Evolutionary conservation across 441 rosid genomes (phyloP), one percentile per base, ranked within the genome.

Genomic region (Codiaeum variegatum): DNA sequence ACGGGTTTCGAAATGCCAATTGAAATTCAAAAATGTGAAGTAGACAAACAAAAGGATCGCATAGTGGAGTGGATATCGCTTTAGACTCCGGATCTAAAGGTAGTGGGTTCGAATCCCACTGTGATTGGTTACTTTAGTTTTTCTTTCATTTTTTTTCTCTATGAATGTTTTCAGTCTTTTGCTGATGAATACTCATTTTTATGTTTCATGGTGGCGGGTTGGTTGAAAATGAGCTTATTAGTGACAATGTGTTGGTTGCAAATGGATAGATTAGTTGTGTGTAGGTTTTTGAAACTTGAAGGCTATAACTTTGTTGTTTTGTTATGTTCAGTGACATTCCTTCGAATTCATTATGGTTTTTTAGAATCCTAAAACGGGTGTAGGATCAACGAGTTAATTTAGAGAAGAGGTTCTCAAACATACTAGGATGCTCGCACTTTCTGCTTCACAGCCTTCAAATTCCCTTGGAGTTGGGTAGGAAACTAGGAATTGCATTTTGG

Each of bases 101-200:
- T 89, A 96, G 97, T 90, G 94, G 96, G 97, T 94, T 94, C 90
- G 91, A 94, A 71, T 85, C 96, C 94, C 97, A 91, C 97, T 91
- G 97, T 83, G 97, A 91, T 94, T 94, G 76, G 66, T 24, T 52
- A 24, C 26, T 5, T 70, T 52, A 2, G 56, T 19, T n/a, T 52
- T 5, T 0, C 1, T 23, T 8, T 55, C 0, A 23, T n/a, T 19
- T 55, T 55, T 0, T 9, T 19, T 4, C 24, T 51, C 24, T 2
- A 8, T 12, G 5, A 5, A 12, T 55, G 3, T 8, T 54, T 5
- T 40, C 19, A 10, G 6, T 10, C 64, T 29, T 59, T 61, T 49
- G 19, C 6, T 46, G n/a, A 40, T 49, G 55, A 49, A 49, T 49
- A 4, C 26, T 6, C 26, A 54, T 54, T 54, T 21, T 9, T 8